Evolutionary conservation across 2,329 filamentous ascomycete species (phyloP), one percentile per base, ranked within the genome.

Genomic region (Fusarium musae): DNA sequence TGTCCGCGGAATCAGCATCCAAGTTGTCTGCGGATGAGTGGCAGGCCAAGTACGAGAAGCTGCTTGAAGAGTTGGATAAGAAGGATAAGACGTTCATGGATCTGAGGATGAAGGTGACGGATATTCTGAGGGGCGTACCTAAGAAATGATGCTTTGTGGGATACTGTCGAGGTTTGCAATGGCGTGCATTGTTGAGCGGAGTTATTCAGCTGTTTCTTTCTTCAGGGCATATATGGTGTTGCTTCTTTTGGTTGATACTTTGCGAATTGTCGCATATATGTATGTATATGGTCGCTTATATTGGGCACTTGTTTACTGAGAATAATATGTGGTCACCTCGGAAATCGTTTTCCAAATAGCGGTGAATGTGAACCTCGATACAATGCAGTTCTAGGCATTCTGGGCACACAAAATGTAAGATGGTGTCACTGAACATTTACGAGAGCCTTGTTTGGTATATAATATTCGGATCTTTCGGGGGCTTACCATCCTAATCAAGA

Each of bases 31-130:
- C 82, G 6, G 83, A 81, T 44, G 80, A 84, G 54, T 89, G 88
- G 88, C 85, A 87, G 78, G 79, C 80, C 53, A 88, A 84, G 68
- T 90, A 91, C 72, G 83, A 82, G 47, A 86, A 89, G 61, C 83
- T 93, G 73, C 86, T 92, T 77, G 87, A 87, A 46, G 85, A 87
- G 69, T 85, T 93, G 75, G 86, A 86, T 77, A 87, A 88, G 66
- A 86, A 87, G 66, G 90, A 92, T 75, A 86, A 86, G 74, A 85
- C 87, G 74, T 79, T 88, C 59, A 77, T 79, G 59, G 80, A 82
- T 44, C 75, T 89, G 63, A 84, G 83, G 73, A 80, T 79, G 43
- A 83, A 78, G 36, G 79, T 90, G 49, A 76, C 88, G 64, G 80
- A 83, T 59, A 77, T 81, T 21, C 65, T 85, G 56, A 78, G 70